A percentile compares a stretch with the other conserved stretches of the same genome.
phyloP scores from a whole-genome alignment of 129 eudicot species.

The Lonicera japonica region DNA sequence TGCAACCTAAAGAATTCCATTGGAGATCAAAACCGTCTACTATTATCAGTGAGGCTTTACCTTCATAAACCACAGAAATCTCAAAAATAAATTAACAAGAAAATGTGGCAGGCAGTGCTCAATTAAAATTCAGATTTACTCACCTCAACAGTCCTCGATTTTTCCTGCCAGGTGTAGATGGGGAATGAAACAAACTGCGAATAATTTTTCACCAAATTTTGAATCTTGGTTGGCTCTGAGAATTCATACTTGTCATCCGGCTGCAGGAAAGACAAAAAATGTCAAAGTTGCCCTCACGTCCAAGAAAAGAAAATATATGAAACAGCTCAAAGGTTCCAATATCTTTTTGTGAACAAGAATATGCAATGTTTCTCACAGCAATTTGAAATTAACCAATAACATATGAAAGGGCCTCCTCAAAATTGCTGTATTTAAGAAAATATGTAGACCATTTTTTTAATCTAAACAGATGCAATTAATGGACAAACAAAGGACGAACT shows the following conservation, averaged over 20 bases:
- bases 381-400: not conserved
- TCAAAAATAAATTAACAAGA: too few relatives aligned
- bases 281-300: not conserved
- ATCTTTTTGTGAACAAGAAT: not conserved
- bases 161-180: conserved; percentile 94
- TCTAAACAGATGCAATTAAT: too few relatives aligned
- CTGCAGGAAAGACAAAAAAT: conserved; percentile 28
- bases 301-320: not conserved
- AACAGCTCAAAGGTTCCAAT: not conserved
- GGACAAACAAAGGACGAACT: not conserved
- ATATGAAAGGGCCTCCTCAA: too few relatives aligned
- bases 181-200: conserved; percentile 96
- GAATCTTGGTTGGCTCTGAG: conserved; percentile 61
- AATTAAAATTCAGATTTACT: too few relatives aligned
- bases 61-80: too few relatives aligned
- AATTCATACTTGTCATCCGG: conserved; percentile 93
- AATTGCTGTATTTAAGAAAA: too few relatives aligned
- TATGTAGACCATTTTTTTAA: too few relatives aligned
- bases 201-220: conserved; percentile 84
- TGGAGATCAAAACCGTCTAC: too few relatives aligned
- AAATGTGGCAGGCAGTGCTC: too few relatives aligned
- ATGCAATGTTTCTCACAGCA: not conserved
- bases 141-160: conserved; percentile 91
- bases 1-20: too few relatives aligned
- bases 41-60: too few relatives aligned